Conservation (phyloP, 306 rosid species). For the Comarum palustre region DNA sequence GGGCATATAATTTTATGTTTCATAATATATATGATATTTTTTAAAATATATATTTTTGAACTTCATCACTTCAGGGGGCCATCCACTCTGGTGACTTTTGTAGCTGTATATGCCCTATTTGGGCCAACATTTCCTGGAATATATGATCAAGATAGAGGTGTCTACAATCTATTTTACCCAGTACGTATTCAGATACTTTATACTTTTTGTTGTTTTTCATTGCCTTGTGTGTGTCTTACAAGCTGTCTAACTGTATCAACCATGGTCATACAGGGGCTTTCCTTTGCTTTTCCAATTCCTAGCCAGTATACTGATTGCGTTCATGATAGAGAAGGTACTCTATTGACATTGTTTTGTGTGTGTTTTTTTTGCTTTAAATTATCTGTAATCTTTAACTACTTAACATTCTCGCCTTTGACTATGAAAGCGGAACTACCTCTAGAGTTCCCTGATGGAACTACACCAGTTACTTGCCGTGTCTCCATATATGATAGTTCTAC, state of each 20-base stretch:
- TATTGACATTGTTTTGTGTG: conserved; percentile 18
- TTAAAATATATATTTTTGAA: no score
- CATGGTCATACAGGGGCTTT: conserved; percentile 65
- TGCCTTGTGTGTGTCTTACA: conserved; percentile 9
- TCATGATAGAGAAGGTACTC: conserved; percentile 82
- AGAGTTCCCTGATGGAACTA: conserved; percentile 99
- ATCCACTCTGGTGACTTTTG: conserved; percentile 80
- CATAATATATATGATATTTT: not conserved
- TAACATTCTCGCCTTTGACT: conserved; percentile 24
- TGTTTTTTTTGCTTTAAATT: not conserved
- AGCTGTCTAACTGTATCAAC: conserved; percentile 8
- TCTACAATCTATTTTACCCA: conserved; percentile 89
- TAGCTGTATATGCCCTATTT: conserved; percentile 89
- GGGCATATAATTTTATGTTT: not conserved
- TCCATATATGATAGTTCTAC: conserved; percentile 85
- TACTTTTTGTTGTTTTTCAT: not conserved
- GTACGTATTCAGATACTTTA: conserved; percentile 45
- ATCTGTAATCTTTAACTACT: conserved; percentile 26
- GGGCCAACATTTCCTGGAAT: conserved; percentile 97
- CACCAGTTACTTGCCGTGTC: conserved; percentile 95
- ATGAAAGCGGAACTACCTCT: conserved; percentile 75
- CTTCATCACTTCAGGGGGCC: conserved; percentile 60
- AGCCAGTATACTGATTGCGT: conserved; percentile 82
- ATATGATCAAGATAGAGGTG: conserved; percentile 79
- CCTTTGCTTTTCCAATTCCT: conserved; percentile 97